Evolutionary conservation across 2,329 filamentous ascomycete species (phyloP).

Genomic region (Fusarium scirpi): DNA sequence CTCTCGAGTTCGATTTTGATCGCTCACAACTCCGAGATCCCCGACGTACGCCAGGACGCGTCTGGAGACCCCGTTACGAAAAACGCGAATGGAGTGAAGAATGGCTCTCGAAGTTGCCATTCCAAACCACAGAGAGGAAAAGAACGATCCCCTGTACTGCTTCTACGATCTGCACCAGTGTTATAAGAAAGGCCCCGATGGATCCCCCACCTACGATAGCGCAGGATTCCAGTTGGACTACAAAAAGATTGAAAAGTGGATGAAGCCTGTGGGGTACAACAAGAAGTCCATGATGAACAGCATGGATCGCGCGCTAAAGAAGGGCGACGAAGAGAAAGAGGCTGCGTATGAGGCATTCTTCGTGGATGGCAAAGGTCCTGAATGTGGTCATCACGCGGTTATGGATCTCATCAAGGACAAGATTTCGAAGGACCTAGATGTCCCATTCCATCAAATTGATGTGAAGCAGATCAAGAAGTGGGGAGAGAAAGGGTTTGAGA

Average conservation of each 20-base stretch:
- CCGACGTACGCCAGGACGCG: conserved; percentile 31
- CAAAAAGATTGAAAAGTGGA: conserved; percentile 26
- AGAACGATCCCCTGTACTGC: neutral
- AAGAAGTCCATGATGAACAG: conserved; percentile 18
- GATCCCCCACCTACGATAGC: conserved; percentile 27
- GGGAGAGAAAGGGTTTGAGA: conserved; percentile 19
- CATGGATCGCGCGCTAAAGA: conserved; percentile 9
- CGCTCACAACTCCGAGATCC: conserved; percentile 24
- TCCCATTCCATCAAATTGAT: conserved; percentile 35
- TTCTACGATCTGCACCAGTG: conserved; percentile 33
- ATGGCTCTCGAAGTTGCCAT: conserved; percentile 22
- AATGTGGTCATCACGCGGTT: neutral
- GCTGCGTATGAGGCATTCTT: conserved; percentile 18
- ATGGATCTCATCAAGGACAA: conserved; percentile 29
- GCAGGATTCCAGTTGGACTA: conserved; percentile 39
- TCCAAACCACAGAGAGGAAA: neutral
- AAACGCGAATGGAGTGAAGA: conserved; percentile 11
- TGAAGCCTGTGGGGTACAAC: conserved; percentile 29
- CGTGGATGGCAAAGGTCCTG: neutral
- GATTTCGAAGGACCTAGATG: conserved; percentile 31
- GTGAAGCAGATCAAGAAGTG: conserved; percentile 8
- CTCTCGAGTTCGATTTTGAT: conserved; percentile 35
- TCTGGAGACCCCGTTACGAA: neutral
- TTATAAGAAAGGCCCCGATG: conserved; percentile 32
- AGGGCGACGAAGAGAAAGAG: neutral